Base-by-base conservation (phyloP, 2,329 filamentous ascomycete genomes). In the Colletotrichum zoysiae region DNA sequence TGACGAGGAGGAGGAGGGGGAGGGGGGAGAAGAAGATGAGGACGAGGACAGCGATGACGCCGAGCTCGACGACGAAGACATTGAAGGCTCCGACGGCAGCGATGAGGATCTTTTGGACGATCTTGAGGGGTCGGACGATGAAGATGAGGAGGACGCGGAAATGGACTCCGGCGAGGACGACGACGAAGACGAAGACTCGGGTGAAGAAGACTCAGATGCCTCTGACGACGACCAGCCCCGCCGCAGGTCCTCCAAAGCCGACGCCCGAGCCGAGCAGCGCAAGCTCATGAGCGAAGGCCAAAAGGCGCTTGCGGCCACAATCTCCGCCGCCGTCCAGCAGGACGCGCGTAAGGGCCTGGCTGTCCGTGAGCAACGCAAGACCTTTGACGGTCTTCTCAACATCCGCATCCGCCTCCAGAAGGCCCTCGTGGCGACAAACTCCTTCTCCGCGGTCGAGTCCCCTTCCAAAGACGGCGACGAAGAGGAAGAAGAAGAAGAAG, bases 401-500 rank as follows among this genome's bases (percentile, higher is more conserved):
- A 89, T 95, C 18, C 91, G 96, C 26, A 98, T 99, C 78, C 93
- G 95, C 73, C 84, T 99, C 23, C 97, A 99, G 81, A 98, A 98
- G 81, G 94, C 93, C 1, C 83, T 99, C 18, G 88, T 96, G 20
- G 91, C 93, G 0, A 89, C 92, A 35, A 98, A 98, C 80, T 92
- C 94, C 1, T 85, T 97, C 51, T 81, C 87, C 20, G 78, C 84
- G 1, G 75, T 87, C 1, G 82, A 86, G 1, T 80, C 81, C 18
- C 82, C 85, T 1, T 81, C 81, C 20, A 48, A 46, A 4, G 44
- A n/a, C 5, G 44, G 20, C 11, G 20, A 14, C 7, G 44, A 48
- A 48, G 44, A 46, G 6, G 42, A 8, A 2, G 42, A 20, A 18
- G 81, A 86, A 2, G 76, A 78, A 6, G 78, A 77, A 79, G 68